Evolutionary conservation across 495 filamentous ascomycete species (phyloP).

Genomic region (Penicillium cinerascens): DNA sequence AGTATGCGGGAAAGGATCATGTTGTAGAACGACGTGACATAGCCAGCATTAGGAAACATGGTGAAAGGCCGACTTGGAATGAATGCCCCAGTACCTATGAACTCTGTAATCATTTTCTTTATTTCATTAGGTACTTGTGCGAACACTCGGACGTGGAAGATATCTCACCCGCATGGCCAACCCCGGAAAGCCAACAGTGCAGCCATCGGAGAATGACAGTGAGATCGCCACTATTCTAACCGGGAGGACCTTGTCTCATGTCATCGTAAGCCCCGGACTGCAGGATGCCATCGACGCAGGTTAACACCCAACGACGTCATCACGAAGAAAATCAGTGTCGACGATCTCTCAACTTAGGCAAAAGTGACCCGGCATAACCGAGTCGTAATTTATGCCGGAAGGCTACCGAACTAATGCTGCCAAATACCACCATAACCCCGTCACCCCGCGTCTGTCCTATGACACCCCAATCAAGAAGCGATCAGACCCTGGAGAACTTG

Average conservation of each 20-base stretch:
- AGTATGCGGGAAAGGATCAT: too few species aligned
- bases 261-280: neutral
- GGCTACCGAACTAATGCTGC: neutral
- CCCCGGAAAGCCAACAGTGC: neutral
- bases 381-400: too few species aligned
- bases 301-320: neutral
- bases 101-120: neutral
- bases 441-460: neutral
- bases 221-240: neutral
- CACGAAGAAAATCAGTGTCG: neutral
- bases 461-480: neutral
- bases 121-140: neutral
- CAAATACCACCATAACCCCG: neutral
- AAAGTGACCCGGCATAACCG: too few species aligned
- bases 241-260: neutral
- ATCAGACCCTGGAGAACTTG: neutral
- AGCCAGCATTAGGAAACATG: too few species aligned
- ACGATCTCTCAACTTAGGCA: neutral
- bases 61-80: too few species aligned
- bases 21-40: too few species aligned
- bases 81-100: too few species aligned
- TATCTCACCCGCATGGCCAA: neutral
- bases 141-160: neutral
- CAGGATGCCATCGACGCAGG: neutral
- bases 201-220: neutral